Evolutionary conservation across 2,329 filamentous ascomycete species (phyloP).

Genomic region (Alternaria incomplexa): DNA sequence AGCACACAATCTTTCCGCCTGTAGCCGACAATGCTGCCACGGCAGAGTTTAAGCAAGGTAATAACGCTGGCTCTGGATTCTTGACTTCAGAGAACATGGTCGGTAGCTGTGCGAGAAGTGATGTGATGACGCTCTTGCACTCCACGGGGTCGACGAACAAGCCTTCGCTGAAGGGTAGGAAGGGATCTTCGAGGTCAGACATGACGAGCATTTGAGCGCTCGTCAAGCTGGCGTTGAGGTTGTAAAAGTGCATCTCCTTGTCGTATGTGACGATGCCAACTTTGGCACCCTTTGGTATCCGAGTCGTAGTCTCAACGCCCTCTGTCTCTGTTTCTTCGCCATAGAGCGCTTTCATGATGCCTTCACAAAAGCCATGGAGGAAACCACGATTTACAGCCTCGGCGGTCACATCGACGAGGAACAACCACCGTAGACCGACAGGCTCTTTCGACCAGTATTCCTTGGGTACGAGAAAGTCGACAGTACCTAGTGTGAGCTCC

Average conservation of each 20-base stretch:
- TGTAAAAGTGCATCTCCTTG: constrained; percentile 98
- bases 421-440: constrained; percentile 84
- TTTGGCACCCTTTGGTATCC: constrained; percentile 78
- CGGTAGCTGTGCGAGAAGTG: constrained; percentile 83
- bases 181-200: constrained; percentile 96
- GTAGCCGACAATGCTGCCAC: constrained; percentile 83
- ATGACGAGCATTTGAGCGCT: constrained; percentile 98
- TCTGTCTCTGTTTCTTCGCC: constrained; percentile 60
- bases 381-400: constrained; percentile 92
- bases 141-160: constrained; percentile 95
- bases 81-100: constrained; percentile 86
- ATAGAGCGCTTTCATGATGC: constrained; percentile 84
- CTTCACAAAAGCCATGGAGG: constrained; percentile 86
- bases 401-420: constrained; percentile 91
- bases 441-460: constrained; percentile 98
- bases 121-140: constrained; percentile 83
- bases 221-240: constrained; percentile 79
- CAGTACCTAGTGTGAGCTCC: constrained; percentile 88
- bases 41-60: constrained; percentile 83
- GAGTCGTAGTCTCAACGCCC: constrained; percentile 58
- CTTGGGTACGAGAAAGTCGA: constrained; percentile 96
- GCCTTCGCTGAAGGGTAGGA: constrained; percentile 88
- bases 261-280: constrained; percentile 96
- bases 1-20: constrained; percentile 91
- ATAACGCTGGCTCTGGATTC: constrained; percentile 85